Evolutionary conservation across 768 basidiomycete species (phyloP).

Genomic region (Amyloporia xantha): DNA sequence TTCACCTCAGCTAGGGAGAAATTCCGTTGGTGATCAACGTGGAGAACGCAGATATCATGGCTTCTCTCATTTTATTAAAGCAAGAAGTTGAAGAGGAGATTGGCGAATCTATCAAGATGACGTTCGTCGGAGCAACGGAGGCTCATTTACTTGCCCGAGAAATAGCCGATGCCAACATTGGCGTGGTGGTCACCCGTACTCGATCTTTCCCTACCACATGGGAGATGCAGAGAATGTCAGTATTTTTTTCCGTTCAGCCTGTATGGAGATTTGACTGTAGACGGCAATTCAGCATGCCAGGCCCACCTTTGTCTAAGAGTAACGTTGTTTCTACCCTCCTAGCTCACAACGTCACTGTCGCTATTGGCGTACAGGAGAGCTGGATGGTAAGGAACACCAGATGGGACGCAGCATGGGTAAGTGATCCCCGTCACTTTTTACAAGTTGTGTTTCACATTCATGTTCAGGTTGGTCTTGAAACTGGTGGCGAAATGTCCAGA

Average conservation of each 20-base stretch:
- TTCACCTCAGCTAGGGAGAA: slow-evolving; percentile 34
- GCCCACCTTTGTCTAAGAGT: slow-evolving; percentile 62
- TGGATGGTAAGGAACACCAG: slow-evolving; percentile 73
- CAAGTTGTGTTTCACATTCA: background rate
- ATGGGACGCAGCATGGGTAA: slow-evolving; percentile 79
- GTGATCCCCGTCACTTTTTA: background rate
- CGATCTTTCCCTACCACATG: slow-evolving; percentile 68
- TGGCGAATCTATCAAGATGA: slow-evolving; percentile 38
- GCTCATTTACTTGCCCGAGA: slow-evolving; percentile 69
- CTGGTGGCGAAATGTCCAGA: slow-evolving; percentile 20
- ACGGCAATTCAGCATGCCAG: slow-evolving; percentile 43
- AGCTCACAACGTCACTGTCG: slow-evolving; percentile 65
- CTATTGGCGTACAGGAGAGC: slow-evolving; percentile 54
- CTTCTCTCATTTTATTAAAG: slow-evolving; percentile 58
- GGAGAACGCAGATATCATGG: slow-evolving; percentile 65
- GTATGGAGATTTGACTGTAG: background rate
- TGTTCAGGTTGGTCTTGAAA: slow-evolving; percentile 16
- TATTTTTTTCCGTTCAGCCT: background rate
- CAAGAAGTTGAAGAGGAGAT: slow-evolving; percentile 43
- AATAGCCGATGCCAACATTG: slow-evolving; percentile 59
- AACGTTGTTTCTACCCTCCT: slow-evolving; percentile 56
- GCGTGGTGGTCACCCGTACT: slow-evolving; percentile 61
- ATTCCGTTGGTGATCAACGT: slow-evolving; percentile 56
- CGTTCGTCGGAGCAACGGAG: slow-evolving; percentile 54
- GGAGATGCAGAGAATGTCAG: slow-evolving; percentile 62